Evolutionary conservation across 257 asterid genomes (phyloP), one percentile per base, ranked within the genome.

Genomic region (Capsicum baccatum): DNA sequence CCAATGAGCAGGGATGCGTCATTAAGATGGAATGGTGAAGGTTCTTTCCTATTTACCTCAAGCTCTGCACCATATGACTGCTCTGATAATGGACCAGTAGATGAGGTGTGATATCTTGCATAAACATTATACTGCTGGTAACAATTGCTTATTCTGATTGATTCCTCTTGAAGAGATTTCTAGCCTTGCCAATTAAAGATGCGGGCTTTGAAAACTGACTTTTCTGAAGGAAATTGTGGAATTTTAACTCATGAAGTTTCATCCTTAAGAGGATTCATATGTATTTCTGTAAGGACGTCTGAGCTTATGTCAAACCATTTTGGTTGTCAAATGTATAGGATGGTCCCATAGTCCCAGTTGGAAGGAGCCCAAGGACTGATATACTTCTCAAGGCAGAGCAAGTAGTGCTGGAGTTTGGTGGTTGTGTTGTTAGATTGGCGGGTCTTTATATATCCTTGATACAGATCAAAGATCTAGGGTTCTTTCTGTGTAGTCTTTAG

Each of bases 391-490:
- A 86, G 86, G 91, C 99, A 19, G 98, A 97, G 92, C 87, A 93
- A 87, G 92, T 88, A 85, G 97, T 88, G 62, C 86, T 94, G 88
- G 98, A 97, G 78, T 90, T 92, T 54, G 97, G 96, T 35, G 99
- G 99, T 60, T 95, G 93, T 63, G 97, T 94, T 56, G 90, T 95
- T 86, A 93, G 99, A 94, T 89, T 97, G 85, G 97, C 99, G 81
- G 99, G 98, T 85, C 98, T 97, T 73, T 97, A 95, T 89, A 97
- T 97, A 97, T 97, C 99, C 98, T 94, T 92, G 44, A 52, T 85
- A 78, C 59, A 56, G 83, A 79, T 70, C 64, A 39, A 71, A 83
- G 84, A 81, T 11, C 68, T 37, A 42, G 56, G 21, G 44, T 42
- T 85, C 56, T 85, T 82, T 68, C 50, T 50, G n/a, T 76, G 63